Evolutionary conservation across 257 asterid species (phyloP).

Genomic region (Rehmannia glutinosa): DNA sequence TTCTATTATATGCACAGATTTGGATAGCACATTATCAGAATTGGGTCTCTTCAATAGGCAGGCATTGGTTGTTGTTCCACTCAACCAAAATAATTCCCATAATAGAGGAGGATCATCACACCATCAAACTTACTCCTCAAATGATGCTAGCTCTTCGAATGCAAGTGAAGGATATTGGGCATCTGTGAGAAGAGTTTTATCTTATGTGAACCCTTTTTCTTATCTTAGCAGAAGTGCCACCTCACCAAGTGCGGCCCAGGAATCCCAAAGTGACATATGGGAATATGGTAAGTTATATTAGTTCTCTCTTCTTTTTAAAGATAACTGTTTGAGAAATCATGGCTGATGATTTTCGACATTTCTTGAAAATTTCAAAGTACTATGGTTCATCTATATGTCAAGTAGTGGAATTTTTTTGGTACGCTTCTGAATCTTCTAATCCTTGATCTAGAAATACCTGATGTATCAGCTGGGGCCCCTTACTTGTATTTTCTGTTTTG

Average conservation of each 20-base stretch:
- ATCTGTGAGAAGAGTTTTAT: slow-evolving; percentile 50
- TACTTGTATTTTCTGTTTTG: background rate
- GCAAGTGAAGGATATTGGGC: slow-evolving; percentile 75
- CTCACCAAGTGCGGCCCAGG: slow-evolving; percentile 40
- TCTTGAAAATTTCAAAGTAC: background rate
- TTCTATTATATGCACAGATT: slow-evolving; percentile 41
- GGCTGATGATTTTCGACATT: background rate
- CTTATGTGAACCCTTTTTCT: slow-evolving; percentile 75
- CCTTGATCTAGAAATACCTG: background rate
- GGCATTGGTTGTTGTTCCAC: slow-evolving; percentile 65
- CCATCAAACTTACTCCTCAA: slow-evolving; percentile 30
- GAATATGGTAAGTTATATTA: slow-evolving; percentile 45
- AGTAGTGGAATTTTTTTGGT: background rate
- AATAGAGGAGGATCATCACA: slow-evolving; percentile 33
- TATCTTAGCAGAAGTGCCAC: slow-evolving; percentile 48
- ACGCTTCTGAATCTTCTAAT: background rate
- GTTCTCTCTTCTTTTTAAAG: slow-evolving; percentile 10
- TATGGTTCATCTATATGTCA: background rate
- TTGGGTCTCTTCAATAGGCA: slow-evolving; percentile 76
- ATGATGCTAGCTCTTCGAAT: slow-evolving; percentile 36
- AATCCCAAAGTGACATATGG: slow-evolving; percentile 47
- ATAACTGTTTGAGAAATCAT: background rate
- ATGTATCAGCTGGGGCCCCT: background rate
- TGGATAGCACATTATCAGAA: slow-evolving; percentile 56
- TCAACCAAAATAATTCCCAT: slow-evolving; percentile 18